Conservation (phyloP, 2,329 filamentous ascomycete species). For the Bisporella sp. region DNA sequence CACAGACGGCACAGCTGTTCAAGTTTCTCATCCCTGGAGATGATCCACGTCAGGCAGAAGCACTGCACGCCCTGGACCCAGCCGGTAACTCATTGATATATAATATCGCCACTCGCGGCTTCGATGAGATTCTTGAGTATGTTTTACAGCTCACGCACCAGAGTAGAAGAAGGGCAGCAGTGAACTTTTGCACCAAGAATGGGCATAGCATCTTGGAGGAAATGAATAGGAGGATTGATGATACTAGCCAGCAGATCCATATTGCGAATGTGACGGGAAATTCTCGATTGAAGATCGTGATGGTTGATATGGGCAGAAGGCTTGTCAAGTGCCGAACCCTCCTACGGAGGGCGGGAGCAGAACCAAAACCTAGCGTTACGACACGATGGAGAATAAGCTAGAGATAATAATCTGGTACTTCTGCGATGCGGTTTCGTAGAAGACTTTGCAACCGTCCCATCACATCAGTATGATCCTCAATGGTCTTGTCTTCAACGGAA, state of each 20-base stretch:
- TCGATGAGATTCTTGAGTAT: constrained; percentile 13
- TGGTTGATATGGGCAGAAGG: constrained; percentile 7
- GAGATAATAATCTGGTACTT: not conserved
- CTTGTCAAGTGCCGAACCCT: constrained; percentile 12
- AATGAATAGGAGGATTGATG: constrained; percentile 4
- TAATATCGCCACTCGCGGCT: constrained; percentile 11
- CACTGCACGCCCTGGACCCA: constrained; percentile 14
- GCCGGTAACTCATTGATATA: constrained; percentile 14
- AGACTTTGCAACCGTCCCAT: no score
- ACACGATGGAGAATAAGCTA: constrained; percentile 12
- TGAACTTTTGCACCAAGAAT: constrained; percentile 12
- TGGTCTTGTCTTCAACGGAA: no score
- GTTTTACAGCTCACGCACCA: constrained; percentile 10
- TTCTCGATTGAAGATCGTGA: not conserved
- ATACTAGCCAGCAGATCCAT: not conserved
- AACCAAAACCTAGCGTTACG: constrained; percentile 10
- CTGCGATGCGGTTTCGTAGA: no score
- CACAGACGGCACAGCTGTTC: constrained; percentile 13
- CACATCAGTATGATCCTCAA: no score
- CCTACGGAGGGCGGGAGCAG: constrained; percentile 6
- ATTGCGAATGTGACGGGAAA: not conserved
- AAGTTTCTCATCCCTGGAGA: constrained; percentile 9
- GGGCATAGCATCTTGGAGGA: constrained; percentile 8
- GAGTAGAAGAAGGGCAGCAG: constrained; percentile 12
- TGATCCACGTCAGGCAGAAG: constrained; percentile 10